These are phyloP conservation scores for Durusdinium trenchii DNA, from an alignment of 73 alveolate genomes.

Conservation along the genomic window DNA sequence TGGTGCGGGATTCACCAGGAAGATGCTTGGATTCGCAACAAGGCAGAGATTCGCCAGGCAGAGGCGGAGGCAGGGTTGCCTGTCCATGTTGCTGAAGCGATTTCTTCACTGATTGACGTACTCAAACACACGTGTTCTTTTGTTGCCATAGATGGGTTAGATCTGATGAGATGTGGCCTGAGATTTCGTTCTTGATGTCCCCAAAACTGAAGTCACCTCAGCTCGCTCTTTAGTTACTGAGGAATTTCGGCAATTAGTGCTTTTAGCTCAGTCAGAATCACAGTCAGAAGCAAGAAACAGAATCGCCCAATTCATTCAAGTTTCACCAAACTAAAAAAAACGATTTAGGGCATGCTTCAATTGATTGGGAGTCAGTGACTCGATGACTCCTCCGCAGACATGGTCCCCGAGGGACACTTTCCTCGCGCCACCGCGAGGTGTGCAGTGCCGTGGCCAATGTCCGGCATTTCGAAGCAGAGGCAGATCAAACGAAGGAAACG, in stretches of 20 bases:
- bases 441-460: conserved; percentile 22
- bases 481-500: too few relatives aligned
- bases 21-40: conserved; percentile 39
- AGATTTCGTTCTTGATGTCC: too few relatives aligned
- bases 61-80: conserved; percentile 16
- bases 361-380: not conserved
- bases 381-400: not conserved
- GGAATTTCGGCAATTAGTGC: too few relatives aligned
- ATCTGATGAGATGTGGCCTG: too few relatives aligned
- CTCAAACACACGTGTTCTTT: too few relatives aligned
- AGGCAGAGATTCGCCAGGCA: conserved; percentile 32
- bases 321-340: too few relatives aligned
- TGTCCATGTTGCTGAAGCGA: too few relatives aligned
- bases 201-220: too few relatives aligned
- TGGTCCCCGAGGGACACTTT: not conserved
- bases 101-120: too few relatives aligned
- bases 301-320: too few relatives aligned
- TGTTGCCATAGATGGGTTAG: not conserved
- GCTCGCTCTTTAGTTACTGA: too few relatives aligned
- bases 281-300: not conserved
- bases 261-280: not conserved
- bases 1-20: not conserved
- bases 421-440: not conserved
- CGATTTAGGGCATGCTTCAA: too few relatives aligned
- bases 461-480: conserved; percentile 53